Percentiles rank a stretch among this genome's conserved stretches.
Evolutionary conservation across 176 grass and related monocot species (phyloP).

Genomic region (Carex cristatella): DNA sequence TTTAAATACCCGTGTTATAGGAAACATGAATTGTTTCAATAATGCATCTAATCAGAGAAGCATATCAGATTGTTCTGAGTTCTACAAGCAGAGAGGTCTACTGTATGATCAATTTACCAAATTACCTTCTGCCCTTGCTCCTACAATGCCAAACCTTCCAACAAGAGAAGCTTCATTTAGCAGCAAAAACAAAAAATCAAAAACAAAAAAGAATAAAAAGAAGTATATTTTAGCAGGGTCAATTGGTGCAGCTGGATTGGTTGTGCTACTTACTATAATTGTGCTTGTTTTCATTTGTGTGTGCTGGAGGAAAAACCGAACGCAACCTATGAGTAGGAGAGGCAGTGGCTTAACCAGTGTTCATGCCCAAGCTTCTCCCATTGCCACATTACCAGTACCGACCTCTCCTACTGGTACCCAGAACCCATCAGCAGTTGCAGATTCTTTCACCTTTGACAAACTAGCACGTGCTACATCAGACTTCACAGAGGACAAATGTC

Average conservation of each 20-base stretch:
- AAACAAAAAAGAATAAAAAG: background rate
- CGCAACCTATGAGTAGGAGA: conserved; percentile 38
- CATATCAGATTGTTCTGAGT: conserved; percentile 38
- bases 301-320: conserved; percentile 24
- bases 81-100: conserved; percentile 47
- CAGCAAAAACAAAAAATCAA: conserved; percentile 21
- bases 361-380: conserved; percentile 38
- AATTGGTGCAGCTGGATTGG: conserved; percentile 29
- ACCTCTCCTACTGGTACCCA: conserved; percentile 24
- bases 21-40: conserved; percentile 61
- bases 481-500: conserved; percentile 50
- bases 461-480: conserved; percentile 45
- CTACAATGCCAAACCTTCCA: conserved; percentile 7
- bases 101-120: conserved; percentile 16
- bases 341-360: conserved; percentile 32
- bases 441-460: conserved; percentile 63
- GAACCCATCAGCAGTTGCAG: conserved; percentile 11
- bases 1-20: background rate
- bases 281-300: conserved; percentile 32
- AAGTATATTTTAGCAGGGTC: conserved; percentile 47
- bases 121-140: background rate
- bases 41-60: conserved; percentile 42
- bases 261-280: conserved; percentile 31
- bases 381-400: conserved; percentile 5
- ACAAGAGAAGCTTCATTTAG: conserved; percentile 7